A percentile compares a stretch with the other conserved stretches of the same genome.
These are phyloP conservation scores for Malus sylvestris DNA, from an alignment of 306 rosid genomes.

Conservation along the genomic window DNA sequence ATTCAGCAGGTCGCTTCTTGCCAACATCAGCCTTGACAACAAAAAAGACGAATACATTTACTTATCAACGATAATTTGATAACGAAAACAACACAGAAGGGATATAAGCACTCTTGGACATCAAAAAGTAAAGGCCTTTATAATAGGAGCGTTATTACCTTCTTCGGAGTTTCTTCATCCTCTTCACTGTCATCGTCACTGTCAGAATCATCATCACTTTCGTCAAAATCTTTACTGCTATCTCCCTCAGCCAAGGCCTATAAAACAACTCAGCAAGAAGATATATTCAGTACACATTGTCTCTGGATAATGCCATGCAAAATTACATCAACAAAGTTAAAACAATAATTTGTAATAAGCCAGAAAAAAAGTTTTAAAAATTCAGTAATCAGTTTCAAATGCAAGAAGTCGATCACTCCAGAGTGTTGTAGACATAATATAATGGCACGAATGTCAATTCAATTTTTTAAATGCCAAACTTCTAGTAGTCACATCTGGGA, in stretches of 20 bases:
- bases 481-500: not conserved
- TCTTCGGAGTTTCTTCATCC: slow-evolving; percentile 42
- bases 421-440: not conserved
- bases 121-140: not conserved
- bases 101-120: not conserved
- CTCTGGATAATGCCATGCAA: not conserved
- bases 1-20: slow-evolving; percentile 38
- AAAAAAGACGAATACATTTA: not conserved
- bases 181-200: slow-evolving; percentile 33
- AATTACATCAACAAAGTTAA: not conserved
- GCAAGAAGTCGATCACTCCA: not conserved
- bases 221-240: slow-evolving; percentile 19
- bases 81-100: not conserved
- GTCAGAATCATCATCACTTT: slow-evolving; percentile 12
- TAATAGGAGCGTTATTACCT: slow-evolving; percentile 26
- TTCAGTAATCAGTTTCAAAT: not conserved
- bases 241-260: slow-evolving; percentile 25
- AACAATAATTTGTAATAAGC: no score
- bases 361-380: not conserved
- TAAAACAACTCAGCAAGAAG: slow-evolving; percentile 2
- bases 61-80: not conserved
- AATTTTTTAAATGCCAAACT: not conserved
- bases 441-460: not conserved
- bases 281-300: not conserved
- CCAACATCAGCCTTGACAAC: slow-evolving; percentile 32